A percentile compares a stretch with the other conserved stretches of the same genome.
Conservation (phyloP, 345 rosid genomes). For the Triadica sebifera region DNA sequence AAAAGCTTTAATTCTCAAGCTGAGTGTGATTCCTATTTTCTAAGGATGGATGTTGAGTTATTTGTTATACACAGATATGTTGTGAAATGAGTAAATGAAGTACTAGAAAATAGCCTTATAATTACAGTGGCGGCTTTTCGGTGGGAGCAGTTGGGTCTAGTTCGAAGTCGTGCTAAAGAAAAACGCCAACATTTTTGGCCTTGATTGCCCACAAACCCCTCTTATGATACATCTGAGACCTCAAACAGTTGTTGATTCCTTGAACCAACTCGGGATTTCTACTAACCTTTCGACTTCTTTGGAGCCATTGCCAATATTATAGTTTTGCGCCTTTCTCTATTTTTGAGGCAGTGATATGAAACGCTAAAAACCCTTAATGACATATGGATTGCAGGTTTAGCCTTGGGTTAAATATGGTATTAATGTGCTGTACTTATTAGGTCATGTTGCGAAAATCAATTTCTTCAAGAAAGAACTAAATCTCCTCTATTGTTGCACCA, state of each 20-base stretch:
- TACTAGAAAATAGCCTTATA: no score
- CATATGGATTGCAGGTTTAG: not conserved
- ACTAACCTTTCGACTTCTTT: constrained; percentile 32
- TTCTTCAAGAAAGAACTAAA: no score
- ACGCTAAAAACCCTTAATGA: not conserved
- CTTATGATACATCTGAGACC: constrained; percentile 71
- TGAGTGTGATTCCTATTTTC: no score
- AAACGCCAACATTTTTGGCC: constrained; percentile 86
- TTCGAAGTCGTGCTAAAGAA: constrained; percentile 71
- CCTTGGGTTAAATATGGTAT: not conserved
- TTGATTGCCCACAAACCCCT: constrained; percentile 74
- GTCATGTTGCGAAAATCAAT: no score
- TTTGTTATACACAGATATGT: no score
- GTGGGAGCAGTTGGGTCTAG: constrained; percentile 46
- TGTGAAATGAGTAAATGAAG: no score
- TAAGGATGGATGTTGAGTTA: no score
- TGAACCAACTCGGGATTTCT: constrained; percentile 60
- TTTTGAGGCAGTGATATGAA: not conserved
- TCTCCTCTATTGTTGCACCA: no score
- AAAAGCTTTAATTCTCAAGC: no score
- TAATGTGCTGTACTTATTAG: no score
- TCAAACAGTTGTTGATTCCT: constrained; percentile 56
- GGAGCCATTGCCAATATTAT: constrained; percentile 44
- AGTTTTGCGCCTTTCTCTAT: not conserved
- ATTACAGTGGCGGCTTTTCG: constrained; percentile 48